Evolutionary conservation across 2,329 filamentous ascomycete genomes (phyloP).

Genomic region (Aureobasidium sp.): DNA sequence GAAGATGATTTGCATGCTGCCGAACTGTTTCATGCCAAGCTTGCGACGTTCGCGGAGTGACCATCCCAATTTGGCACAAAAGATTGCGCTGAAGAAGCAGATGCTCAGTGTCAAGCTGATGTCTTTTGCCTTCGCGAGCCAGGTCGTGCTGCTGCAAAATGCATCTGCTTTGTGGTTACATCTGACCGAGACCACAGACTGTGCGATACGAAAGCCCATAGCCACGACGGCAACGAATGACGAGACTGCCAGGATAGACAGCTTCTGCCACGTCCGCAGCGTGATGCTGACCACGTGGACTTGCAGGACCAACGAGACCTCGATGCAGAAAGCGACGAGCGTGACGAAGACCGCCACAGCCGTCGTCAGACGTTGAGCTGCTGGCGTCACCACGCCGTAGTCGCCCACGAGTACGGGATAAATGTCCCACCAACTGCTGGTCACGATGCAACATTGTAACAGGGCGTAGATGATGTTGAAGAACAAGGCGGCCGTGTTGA

Average conservation of each 20-base stretch:
- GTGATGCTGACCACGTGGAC: slow-evolving; percentile 55
- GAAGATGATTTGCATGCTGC: slow-evolving; percentile 58
- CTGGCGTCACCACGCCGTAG: slow-evolving; percentile 19
- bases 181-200: slow-evolving; percentile 40
- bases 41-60: slow-evolving; percentile 48
- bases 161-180: slow-evolving; percentile 18
- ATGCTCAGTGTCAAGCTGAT: slow-evolving; percentile 49
- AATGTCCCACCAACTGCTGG: slow-evolving; percentile 51
- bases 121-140: slow-evolving; percentile 23
- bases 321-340: slow-evolving; percentile 47
- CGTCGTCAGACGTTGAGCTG: slow-evolving; percentile 31
- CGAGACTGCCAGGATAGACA: slow-evolving; percentile 41
- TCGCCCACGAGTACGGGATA: slow-evolving; percentile 49
- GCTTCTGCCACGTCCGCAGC: slow-evolving; percentile 33
- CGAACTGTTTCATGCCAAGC: slow-evolving; percentile 53
- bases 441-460: slow-evolving; percentile 52
- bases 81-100: slow-evolving; percentile 54
- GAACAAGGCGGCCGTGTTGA: slow-evolving; percentile 55
- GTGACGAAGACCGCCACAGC: slow-evolving; percentile 42
- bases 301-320: slow-evolving; percentile 54
- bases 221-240: slow-evolving; percentile 42
- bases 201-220: slow-evolving; percentile 46
- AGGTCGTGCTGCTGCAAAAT: slow-evolving; percentile 16
- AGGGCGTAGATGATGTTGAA: slow-evolving; percentile 53
- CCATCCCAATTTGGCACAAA: slow-evolving; percentile 52